These are phyloP conservation scores for Cichorium intybus DNA, from an alignment of 140 eudicot genomes.

Conservation along the genomic window DNA sequence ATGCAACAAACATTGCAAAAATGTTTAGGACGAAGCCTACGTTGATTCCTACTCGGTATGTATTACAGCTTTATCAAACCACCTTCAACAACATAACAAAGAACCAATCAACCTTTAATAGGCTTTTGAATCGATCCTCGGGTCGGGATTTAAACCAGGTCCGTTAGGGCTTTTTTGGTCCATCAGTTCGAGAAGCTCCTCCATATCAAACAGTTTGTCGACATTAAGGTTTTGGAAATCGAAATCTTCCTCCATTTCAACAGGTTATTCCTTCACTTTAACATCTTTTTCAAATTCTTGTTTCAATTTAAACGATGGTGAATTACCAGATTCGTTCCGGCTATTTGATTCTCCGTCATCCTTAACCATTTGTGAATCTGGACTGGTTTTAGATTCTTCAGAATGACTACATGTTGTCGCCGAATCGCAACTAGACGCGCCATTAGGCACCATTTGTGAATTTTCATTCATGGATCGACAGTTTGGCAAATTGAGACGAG, in stretches of 20 bases:
- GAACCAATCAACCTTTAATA: too few species aligned
- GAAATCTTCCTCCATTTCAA: neutral
- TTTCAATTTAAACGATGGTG: neutral
- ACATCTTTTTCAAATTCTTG: constrained; percentile 19
- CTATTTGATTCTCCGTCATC: constrained; percentile 29
- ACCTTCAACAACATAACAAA: too few species aligned
- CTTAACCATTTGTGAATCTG: neutral
- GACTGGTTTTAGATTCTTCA: constrained; percentile 10
- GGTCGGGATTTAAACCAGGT: neutral
- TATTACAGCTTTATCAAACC: too few species aligned
- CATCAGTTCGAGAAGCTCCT: constrained; percentile 49
- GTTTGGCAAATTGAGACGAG: constrained; percentile 35
- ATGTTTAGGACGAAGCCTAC: too few species aligned
- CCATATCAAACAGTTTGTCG: constrained; percentile 72
- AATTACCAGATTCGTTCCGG: neutral
- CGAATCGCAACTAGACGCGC: constrained; percentile 44
- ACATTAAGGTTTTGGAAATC: constrained; percentile 6
- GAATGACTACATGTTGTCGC: constrained; percentile 43
- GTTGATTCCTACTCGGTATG: too few species aligned
- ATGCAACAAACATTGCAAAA: too few species aligned
- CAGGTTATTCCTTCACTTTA: constrained; percentile 31
- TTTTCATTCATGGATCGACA: constrained; percentile 22
- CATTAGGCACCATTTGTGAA: neutral
- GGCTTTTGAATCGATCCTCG: neutral
- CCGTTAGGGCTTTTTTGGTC: neutral